Conservation (phyloP, 306 rosid genomes). For the Albizia julibrissin region DNA sequence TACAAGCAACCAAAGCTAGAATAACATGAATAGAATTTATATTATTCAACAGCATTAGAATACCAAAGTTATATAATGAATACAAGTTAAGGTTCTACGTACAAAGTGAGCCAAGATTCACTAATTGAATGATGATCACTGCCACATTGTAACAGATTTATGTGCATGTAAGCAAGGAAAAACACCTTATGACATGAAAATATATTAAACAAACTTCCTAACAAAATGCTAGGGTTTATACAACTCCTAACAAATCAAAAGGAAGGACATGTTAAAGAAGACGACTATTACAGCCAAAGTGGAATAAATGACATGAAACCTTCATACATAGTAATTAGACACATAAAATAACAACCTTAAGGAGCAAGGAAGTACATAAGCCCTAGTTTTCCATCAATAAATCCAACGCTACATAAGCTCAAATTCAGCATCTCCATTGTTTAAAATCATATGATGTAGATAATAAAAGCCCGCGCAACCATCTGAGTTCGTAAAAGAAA, state of each 20-base stretch:
- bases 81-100: background rate
- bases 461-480: background rate
- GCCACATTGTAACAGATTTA: background rate
- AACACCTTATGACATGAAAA: background rate
- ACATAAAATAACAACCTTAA: constrained; percentile 43
- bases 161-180: background rate
- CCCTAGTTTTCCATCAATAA: constrained; percentile 50
- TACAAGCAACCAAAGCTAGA: constrained; percentile 24
- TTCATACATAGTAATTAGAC: background rate
- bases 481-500: constrained; percentile 22
- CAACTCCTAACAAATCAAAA: constrained; percentile 25
- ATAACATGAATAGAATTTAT: constrained; percentile 1
- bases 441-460: constrained; percentile 14
- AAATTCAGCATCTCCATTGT: constrained; percentile 5
- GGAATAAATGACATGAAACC: constrained; percentile 6
- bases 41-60: constrained; percentile 9
- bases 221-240: constrained; percentile 39
- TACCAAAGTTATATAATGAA: background rate
- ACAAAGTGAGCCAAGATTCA: constrained; percentile 7
- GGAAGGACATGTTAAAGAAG: background rate
- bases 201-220: constrained; percentile 26
- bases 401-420: constrained; percentile 12
- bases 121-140: background rate
- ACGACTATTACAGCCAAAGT: background rate
- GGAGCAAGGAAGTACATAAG: constrained; percentile 31